phyloP scores from a whole-genome alignment of 257 asterid genomes.

The Coffea canephora region DNA sequence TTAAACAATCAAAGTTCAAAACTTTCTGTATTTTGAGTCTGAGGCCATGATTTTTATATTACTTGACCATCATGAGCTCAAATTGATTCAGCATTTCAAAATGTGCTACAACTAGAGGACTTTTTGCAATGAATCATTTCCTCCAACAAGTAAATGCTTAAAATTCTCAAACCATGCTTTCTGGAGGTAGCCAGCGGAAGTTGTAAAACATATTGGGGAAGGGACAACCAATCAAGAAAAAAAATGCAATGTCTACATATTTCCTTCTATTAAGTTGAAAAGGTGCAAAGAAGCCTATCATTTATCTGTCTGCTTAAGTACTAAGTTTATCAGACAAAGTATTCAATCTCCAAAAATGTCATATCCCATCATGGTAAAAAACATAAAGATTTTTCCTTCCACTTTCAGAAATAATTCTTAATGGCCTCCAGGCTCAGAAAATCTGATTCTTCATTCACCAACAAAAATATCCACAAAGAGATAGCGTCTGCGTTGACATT shows the following conservation, averaged over 20 bases:
- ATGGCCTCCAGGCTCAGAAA: background rate
- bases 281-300: background rate
- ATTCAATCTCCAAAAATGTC: background rate
- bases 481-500: background rate
- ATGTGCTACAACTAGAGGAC: background rate
- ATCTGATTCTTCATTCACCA: background rate
- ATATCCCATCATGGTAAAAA: too few species aligned
- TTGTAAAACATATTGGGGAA: background rate
- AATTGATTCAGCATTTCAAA: background rate
- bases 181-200: background rate
- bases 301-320: background rate
- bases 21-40: background rate
- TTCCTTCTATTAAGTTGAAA: background rate
- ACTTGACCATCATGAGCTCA: background rate
- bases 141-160: background rate
- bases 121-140: background rate
- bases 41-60: background rate
- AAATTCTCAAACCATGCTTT: background rate
- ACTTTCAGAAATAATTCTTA: background rate
- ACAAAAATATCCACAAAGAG: background rate
- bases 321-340: background rate
- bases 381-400: background rate
- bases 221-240: background rate
- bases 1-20: background rate
- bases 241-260: background rate